These are phyloP conservation scores for Lentinus brumalis DNA, from an alignment of 768 basidiomycete genomes.

Conservation along the genomic window DNA sequence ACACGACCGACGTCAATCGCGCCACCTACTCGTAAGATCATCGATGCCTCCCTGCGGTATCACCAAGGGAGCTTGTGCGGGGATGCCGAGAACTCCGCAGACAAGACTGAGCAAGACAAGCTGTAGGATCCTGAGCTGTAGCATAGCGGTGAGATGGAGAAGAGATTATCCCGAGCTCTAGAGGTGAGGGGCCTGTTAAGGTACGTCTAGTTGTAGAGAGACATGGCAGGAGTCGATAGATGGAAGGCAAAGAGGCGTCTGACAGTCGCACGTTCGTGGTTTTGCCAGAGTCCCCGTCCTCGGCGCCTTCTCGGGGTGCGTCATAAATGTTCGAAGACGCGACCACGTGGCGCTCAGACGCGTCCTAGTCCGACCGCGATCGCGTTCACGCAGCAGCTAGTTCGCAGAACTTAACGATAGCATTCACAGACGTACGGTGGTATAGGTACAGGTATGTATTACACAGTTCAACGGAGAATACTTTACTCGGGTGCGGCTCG, in stretches of 20 bases:
- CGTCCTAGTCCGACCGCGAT: neutral
- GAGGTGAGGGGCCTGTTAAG: conserved; percentile 6
- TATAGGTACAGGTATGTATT: conserved; percentile 19
- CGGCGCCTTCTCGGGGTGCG: neutral
- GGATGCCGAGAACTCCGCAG: conserved; percentile 37
- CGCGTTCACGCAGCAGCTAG: neutral
- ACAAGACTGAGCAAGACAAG: conserved; percentile 27
- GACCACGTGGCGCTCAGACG: neutral
- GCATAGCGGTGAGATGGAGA: conserved; percentile 17
- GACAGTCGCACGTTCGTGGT: conserved; percentile 24
- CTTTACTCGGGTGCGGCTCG: conserved; percentile 6
- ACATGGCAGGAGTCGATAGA: conserved; percentile 4
- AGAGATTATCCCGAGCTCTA: conserved; percentile 4
- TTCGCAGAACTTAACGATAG: neutral
- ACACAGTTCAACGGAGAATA: conserved; percentile 7
- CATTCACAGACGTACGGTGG: neutral
- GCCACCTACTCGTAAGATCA: conserved; percentile 25
- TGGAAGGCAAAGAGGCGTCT: neutral
- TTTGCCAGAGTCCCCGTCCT: neutral
- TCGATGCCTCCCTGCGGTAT: conserved; percentile 34
- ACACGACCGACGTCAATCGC: conserved; percentile 2
- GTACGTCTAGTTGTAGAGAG: conserved; percentile 14
- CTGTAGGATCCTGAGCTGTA: conserved; percentile 22
- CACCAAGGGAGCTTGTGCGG: conserved; percentile 43
- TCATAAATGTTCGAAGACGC: neutral